These are phyloP conservation scores for Mycena venus DNA, from an alignment of 768 basidiomycete genomes.

Conservation along the genomic window DNA sequence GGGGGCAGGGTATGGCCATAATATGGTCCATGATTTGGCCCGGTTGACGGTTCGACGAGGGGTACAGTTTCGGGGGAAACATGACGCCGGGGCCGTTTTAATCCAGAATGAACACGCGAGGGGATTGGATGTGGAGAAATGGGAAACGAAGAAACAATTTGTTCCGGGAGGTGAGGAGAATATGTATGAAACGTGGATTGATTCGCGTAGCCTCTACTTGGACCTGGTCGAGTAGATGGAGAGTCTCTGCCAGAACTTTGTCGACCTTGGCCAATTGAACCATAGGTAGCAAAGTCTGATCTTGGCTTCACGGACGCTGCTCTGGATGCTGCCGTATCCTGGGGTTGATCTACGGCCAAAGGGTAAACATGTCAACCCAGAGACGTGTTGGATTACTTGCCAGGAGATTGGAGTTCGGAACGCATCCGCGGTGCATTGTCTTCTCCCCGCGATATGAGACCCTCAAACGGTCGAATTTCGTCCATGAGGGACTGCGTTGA, in stretches of 20 bases:
- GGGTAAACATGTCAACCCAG: not conserved
- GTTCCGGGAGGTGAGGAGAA: not conserved
- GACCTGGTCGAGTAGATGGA: not conserved
- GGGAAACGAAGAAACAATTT: not conserved
- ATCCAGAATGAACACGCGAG: not conserved
- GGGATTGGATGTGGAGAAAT: not conserved
- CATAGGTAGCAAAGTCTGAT: conserved; percentile 16
- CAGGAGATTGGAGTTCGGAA: not conserved
- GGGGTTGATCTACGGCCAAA: not conserved
- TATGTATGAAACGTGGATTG: not conserved
- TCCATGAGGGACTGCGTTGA: not conserved
- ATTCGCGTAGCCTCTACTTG: not conserved
- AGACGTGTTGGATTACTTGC: not conserved
- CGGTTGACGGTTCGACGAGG: not conserved
- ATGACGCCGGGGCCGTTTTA: not conserved
- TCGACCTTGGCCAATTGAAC: not conserved
- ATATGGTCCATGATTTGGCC: not conserved
- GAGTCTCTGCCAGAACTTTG: not conserved
- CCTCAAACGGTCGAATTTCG: not conserved
- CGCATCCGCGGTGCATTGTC: no score
- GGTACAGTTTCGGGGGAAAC: not conserved
- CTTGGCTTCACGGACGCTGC: not conserved
- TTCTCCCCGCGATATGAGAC: not conserved
- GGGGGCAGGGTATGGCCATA: not conserved
- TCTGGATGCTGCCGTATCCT: no score